Conservation (phyloP, 2,329 filamentous ascomycete species). For the Colletotrichum sojae region DNA sequence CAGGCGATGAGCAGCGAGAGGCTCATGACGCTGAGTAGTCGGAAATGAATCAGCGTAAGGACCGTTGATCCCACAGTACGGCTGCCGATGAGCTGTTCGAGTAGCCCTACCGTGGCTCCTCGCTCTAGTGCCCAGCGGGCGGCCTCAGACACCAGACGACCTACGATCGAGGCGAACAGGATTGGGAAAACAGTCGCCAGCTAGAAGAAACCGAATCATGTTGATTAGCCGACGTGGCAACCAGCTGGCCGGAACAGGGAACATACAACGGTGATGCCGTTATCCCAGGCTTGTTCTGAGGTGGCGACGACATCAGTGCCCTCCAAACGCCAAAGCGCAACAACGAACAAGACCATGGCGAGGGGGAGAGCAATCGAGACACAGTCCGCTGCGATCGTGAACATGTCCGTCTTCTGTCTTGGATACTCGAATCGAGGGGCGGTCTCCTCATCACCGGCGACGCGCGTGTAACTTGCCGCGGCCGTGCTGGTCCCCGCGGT, state of each 20-base stretch:
- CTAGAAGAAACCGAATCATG: too few relatives aligned
- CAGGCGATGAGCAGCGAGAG: constrained; percentile 45
- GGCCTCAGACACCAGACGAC: constrained; percentile 45
- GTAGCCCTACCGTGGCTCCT: constrained; percentile 44
- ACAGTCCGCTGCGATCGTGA: not conserved
- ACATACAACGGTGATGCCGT: not conserved
- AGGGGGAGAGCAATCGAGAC: not conserved
- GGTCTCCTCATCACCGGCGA: not conserved
- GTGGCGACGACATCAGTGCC: not conserved
- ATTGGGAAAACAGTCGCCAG: constrained; percentile 48
- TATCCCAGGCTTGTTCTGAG: not conserved
- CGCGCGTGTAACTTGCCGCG: not conserved
- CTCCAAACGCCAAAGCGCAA: not conserved
- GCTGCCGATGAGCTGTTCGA: constrained; percentile 50
- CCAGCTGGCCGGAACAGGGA: too few relatives aligned
- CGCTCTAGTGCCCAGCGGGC: constrained; percentile 47
- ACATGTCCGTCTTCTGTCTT: not conserved
- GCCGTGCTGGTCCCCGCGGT: not conserved
- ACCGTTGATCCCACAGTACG: constrained; percentile 47
- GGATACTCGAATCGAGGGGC: not conserved
- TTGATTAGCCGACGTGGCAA: too few relatives aligned
- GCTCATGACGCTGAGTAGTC: constrained; percentile 45
- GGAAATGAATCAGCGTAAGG: constrained; percentile 45
- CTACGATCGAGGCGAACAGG: constrained; percentile 47
- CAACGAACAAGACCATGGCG: not conserved